Evolutionary conservation across 495 filamentous ascomycete species (phyloP).

Genomic region (Podospora pseudopauciseta): DNA sequence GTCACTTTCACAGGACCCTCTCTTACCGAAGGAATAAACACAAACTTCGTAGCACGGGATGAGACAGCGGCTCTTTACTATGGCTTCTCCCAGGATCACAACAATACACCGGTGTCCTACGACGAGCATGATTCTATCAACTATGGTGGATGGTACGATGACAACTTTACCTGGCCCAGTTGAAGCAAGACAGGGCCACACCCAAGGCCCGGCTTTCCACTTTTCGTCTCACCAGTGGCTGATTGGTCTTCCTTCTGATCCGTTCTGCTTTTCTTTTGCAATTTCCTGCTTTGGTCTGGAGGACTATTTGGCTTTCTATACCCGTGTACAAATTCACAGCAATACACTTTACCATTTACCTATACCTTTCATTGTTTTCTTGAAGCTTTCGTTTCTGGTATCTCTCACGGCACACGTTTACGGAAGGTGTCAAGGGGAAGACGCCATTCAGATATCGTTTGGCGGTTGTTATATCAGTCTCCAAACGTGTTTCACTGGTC

Average conservation of each 20-base stretch:
- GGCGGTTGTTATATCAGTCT: no score
- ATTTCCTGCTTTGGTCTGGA: neutral
- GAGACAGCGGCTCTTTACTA: conserved; percentile 21
- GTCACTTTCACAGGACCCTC: neutral
- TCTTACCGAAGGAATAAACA: neutral
- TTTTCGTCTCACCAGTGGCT: neutral
- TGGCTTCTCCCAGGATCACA: conserved; percentile 17
- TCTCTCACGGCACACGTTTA: no score
- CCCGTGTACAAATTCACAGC: neutral
- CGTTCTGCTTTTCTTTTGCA: neutral
- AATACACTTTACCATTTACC: no score
- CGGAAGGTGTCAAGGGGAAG: no score
- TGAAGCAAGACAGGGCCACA: no score
- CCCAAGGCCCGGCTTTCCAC: no score
- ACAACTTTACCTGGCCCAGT: conserved; percentile 10
- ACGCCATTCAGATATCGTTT: no score
- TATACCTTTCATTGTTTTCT: no score
- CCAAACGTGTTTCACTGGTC: no score
- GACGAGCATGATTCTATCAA: neutral
- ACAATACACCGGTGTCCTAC: conserved; percentile 7
- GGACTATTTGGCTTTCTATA: neutral
- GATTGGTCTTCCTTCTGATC: neutral
- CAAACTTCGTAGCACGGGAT: conserved; percentile 10
- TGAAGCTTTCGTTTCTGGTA: no score
- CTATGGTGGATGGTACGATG: neutral